phyloP scores from a whole-genome alignment of 192 early-diverging fungal genomes.

The Umbelopsis isabellina region DNA sequence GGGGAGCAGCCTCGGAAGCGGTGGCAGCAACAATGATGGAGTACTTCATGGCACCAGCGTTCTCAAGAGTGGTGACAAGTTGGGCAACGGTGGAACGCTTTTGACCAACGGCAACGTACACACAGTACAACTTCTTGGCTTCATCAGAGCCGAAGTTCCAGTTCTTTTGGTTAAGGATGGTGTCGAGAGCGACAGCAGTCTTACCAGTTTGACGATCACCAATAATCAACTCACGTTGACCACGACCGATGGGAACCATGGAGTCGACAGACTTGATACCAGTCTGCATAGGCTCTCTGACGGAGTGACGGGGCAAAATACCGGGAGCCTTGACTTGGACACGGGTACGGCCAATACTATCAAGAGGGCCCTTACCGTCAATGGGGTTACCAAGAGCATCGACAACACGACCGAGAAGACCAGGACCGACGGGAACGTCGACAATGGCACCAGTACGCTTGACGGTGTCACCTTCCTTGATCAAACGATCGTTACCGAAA shows the following conservation, averaged over 20 bases:
- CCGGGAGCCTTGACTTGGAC: constrained; percentile 99
- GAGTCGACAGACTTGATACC: constrained; percentile 99
- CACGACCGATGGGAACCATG: constrained; percentile 99
- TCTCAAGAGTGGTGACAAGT: constrained; percentile 97
- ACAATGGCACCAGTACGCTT: constrained; percentile 99
- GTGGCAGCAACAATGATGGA: constrained; percentile 98
- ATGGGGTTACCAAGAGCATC: constrained; percentile 99
- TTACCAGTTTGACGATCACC: constrained; percentile 99
- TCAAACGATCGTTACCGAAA: constrained; percentile 99
- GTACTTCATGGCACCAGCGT: constrained; percentile 99
- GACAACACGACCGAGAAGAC: constrained; percentile 93
- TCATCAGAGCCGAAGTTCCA: constrained; percentile 97
- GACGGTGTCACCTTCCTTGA: constrained; percentile 99
- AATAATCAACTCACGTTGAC: constrained; percentile 99
- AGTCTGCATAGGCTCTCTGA: constrained; percentile 99
- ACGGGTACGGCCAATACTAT: constrained; percentile 84
- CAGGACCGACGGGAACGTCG: constrained; percentile 96
- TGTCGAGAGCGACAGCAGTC: constrained; percentile 98
- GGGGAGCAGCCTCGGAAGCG: constrained; percentile 97
- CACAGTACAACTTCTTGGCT: constrained; percentile 98
- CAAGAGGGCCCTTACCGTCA: constrained; percentile 98
- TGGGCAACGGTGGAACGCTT: constrained; percentile 99
- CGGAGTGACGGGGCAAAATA: constrained; percentile 98
- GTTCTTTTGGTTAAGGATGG: constrained; percentile 99
- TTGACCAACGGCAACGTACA: constrained; percentile 99